A percentile compares a stretch with the other conserved stretches of the same genome.
phyloP scores from a whole-genome alignment of 2,329 filamentous ascomycete species.

The Hypoxylon sp. region DNA sequence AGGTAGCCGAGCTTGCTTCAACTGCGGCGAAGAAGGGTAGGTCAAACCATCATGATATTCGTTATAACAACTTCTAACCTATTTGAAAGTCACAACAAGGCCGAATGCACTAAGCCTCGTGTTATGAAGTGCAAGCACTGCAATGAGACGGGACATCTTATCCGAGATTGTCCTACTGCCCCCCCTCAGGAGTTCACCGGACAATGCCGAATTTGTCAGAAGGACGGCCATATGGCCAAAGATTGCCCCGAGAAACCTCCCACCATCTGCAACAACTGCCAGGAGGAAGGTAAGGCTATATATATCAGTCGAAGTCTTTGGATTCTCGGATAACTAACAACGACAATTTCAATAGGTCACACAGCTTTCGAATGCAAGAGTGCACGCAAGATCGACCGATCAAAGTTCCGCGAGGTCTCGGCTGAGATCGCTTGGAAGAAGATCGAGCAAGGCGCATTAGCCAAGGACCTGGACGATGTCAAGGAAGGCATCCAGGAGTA shows the following conservation, averaged over 20 bases:
- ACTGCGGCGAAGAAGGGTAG: conserved; percentile 70
- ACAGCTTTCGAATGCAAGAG: conserved; percentile 69
- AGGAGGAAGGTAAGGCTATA: conserved; percentile 66
- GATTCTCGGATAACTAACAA: conserved; percentile 11
- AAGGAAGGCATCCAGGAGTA: conserved; percentile 74
- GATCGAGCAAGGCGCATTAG: conserved; percentile 66
- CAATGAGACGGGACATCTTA: conserved; percentile 64
- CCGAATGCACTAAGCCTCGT: conserved; percentile 71
- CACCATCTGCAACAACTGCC: conserved; percentile 72
- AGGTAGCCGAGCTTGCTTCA: conserved; percentile 64
- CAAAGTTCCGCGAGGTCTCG: conserved; percentile 63
- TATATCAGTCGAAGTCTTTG: not conserved
- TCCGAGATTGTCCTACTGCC: conserved; percentile 51
- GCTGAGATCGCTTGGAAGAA: conserved; percentile 72
- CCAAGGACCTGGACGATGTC: conserved; percentile 73
- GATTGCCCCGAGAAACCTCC: conserved; percentile 75
- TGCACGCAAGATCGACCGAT: conserved; percentile 71
- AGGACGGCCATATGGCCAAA: conserved; percentile 68
- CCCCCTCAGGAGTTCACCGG: conserved; percentile 59
- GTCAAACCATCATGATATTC: conserved; percentile 35
- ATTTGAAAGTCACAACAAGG: conserved; percentile 69
- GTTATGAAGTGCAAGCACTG: conserved; percentile 64
- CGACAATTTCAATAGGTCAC: conserved; percentile 64
- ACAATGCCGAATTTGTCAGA: conserved; percentile 65
- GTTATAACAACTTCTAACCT: conserved; percentile 39